These are phyloP conservation scores for Pythium vanterpoolii DNA, from an alignment of 352 stramenopile species.

Conservation along the genomic window DNA sequence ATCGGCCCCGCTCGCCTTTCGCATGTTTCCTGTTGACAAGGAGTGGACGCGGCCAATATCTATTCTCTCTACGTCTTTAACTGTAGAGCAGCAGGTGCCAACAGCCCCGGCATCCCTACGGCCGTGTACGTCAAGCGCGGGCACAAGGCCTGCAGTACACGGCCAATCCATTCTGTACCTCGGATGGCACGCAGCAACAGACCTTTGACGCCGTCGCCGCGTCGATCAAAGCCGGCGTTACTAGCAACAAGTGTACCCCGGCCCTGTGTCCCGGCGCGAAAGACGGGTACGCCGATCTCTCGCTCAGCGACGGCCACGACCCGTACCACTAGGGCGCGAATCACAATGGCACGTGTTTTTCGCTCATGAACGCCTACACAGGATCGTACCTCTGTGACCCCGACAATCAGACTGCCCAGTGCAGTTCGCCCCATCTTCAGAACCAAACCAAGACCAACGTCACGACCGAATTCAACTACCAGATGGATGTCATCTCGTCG, in stretches of 20 bases:
- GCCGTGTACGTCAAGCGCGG: conserved; percentile 37
- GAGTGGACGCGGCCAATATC: conserved; percentile 4
- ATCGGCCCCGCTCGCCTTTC: conserved; percentile 58
- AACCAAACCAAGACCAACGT: neutral
- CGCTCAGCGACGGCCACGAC: conserved; percentile 37
- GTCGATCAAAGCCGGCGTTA: conserved; percentile 36
- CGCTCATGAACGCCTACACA: conserved; percentile 53
- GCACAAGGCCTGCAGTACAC: conserved; percentile 58
- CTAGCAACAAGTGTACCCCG: conserved; percentile 42
- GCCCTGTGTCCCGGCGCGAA: conserved; percentile 40
- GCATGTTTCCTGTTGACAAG: conserved; percentile 20
- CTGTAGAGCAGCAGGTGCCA: conserved; percentile 45
- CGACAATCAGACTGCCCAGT: conserved; percentile 26
- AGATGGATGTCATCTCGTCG: conserved; percentile 93
- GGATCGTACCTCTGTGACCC: conserved; percentile 56
- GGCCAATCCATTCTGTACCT: conserved; percentile 51
- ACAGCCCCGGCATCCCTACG: conserved; percentile 37
- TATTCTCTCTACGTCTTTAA: conserved; percentile 40
- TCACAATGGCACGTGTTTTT: conserved; percentile 55
- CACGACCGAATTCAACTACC: conserved; percentile 42
- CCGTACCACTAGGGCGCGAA: conserved; percentile 51
- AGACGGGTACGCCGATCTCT: conserved; percentile 49
- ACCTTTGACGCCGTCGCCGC: conserved; percentile 35
- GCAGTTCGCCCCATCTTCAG: neutral
- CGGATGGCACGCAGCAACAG: conserved; percentile 24